phyloP scores from a whole-genome alignment of 2,329 filamentous ascomycete species.

The Sporothrix humicola region DNA sequence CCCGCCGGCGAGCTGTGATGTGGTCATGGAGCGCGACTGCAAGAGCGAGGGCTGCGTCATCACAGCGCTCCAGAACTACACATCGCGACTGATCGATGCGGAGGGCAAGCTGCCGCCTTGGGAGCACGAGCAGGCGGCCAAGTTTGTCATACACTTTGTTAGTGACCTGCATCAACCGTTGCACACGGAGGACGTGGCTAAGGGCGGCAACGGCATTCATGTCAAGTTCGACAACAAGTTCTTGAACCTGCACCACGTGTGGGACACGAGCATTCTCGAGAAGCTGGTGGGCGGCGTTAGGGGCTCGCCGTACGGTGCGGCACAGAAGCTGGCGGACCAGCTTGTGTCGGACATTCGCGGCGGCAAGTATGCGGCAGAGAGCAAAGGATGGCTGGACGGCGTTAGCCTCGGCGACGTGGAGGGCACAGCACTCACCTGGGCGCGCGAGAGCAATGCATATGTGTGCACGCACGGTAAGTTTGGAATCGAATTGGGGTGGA shows the following conservation, averaged over 20 bases:
- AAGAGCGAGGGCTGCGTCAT: slow-evolving; percentile 67
- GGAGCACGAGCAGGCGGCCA: slow-evolving; percentile 64
- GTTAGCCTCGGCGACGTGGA: slow-evolving; percentile 60
- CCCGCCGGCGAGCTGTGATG: slow-evolving; percentile 62
- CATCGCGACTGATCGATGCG: slow-evolving; percentile 57
- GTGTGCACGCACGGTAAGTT: slow-evolving; percentile 66
- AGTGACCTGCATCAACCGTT: slow-evolving; percentile 73
- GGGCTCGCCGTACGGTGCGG: slow-evolving; percentile 57
- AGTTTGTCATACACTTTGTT: slow-evolving; percentile 71
- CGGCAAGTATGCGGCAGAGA: slow-evolving; percentile 60
- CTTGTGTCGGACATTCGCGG: slow-evolving; percentile 60
- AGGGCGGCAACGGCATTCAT: slow-evolving; percentile 71
- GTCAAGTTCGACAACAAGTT: slow-evolving; percentile 64
- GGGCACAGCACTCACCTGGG: slow-evolving; percentile 66
- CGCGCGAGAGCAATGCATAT: slow-evolving; percentile 64
- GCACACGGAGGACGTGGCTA: slow-evolving; percentile 66
- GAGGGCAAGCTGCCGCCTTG: slow-evolving; percentile 47
- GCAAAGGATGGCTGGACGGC: slow-evolving; percentile 60
- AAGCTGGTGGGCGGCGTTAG: slow-evolving; percentile 64
- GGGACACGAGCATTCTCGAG: slow-evolving; percentile 74
- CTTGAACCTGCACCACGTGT: slow-evolving; percentile 73
- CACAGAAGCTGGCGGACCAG: slow-evolving; percentile 61
- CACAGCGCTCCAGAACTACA: slow-evolving; percentile 65
- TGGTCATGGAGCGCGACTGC: slow-evolving; percentile 67
- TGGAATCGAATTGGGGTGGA: background rate